Percentiles rank a stretch among this genome's conserved stretches.
These are phyloP conservation scores for Vicia villosa DNA, from an alignment of 306 rosid species.

Conservation along the genomic window DNA sequence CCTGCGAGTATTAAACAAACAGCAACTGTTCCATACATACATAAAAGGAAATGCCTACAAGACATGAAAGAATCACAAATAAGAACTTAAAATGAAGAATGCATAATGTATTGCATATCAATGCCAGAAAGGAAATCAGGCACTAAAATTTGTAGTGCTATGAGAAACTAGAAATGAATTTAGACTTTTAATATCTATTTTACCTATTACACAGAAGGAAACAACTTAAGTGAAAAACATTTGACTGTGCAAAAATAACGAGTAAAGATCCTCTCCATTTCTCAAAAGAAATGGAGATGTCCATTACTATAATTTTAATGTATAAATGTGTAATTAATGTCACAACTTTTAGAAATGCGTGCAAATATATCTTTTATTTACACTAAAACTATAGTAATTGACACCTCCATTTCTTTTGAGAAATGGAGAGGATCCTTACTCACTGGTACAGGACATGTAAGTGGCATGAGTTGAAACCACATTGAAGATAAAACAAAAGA, in stretches of 20 bases:
- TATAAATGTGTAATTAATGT: no score
- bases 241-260: constrained; percentile 2
- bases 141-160: constrained; percentile 20
- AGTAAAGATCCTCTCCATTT: no score
- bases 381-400: no score
- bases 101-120: constrained; percentile 11
- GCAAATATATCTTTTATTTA: no score
- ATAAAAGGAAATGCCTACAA: constrained; percentile 88
- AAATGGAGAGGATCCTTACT: no score
- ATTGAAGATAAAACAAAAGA: neutral
- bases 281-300: no score
- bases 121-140: constrained; percentile 27
- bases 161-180: constrained; percentile 23
- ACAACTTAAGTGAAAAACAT: neutral
- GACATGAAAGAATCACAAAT: constrained; percentile 38
- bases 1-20: constrained; percentile 80
- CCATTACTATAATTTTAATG: no score
- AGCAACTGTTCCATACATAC: constrained; percentile 78
- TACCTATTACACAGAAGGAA: neutral
- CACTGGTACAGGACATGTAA: constrained; percentile 9
- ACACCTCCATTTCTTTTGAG: no score
- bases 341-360: no score
- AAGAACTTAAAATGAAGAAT: constrained; percentile 29
- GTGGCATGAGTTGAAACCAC: constrained; percentile 5
- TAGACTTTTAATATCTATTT: constrained; percentile 20